phyloP scores from a whole-genome alignment of 805 yeast species.

The Phaffomyces thermotolerans region DNA sequence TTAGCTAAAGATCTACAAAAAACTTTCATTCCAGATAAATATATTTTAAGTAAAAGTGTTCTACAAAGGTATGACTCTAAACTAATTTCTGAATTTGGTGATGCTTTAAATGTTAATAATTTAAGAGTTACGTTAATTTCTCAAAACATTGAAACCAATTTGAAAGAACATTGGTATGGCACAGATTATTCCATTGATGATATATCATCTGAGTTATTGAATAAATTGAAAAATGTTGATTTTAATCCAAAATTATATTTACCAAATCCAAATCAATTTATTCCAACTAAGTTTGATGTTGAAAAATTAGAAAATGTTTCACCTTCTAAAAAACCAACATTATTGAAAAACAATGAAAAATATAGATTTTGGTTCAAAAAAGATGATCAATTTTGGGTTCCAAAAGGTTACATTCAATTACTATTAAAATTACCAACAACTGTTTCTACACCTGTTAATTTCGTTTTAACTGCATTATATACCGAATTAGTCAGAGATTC shows the following conservation, averaged over 20 bases:
- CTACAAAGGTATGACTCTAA: slow-evolving; percentile 52
- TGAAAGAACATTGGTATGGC: slow-evolving; percentile 82
- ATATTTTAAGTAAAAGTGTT: slow-evolving; percentile 50
- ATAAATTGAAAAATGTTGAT: slow-evolving; percentile 27
- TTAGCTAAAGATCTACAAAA: slow-evolving; percentile 58
- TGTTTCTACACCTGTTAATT: slow-evolving; percentile 48
- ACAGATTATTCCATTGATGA: slow-evolving; percentile 58
- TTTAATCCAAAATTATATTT: slow-evolving; percentile 38
- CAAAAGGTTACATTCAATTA: slow-evolving; percentile 69
- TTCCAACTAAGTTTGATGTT: slow-evolving; percentile 73
- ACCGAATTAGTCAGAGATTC: slow-evolving; percentile 70
- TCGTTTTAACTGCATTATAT: slow-evolving; percentile 53
- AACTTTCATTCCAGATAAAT: slow-evolving; percentile 51
- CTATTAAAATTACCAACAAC: slow-evolving; percentile 60
- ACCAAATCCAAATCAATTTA: slow-evolving; percentile 72
- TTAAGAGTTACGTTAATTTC: slow-evolving; percentile 51
- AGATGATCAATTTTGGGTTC: slow-evolving; percentile 84
- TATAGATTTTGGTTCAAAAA: slow-evolving; percentile 79
- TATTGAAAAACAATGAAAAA: slow-evolving; percentile 45
- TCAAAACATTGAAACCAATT: slow-evolving; percentile 43
- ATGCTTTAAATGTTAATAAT: slow-evolving; percentile 48
- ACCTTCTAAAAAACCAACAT: slow-evolving; percentile 46
- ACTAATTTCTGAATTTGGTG: slow-evolving; percentile 42
- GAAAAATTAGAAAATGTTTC: slow-evolving; percentile 31
- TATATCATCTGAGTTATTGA: slow-evolving; percentile 34